Evolutionary conservation across 371 early-diverging fungal genomes (phyloP).

Genomic region (Mortierella sp.): DNA sequence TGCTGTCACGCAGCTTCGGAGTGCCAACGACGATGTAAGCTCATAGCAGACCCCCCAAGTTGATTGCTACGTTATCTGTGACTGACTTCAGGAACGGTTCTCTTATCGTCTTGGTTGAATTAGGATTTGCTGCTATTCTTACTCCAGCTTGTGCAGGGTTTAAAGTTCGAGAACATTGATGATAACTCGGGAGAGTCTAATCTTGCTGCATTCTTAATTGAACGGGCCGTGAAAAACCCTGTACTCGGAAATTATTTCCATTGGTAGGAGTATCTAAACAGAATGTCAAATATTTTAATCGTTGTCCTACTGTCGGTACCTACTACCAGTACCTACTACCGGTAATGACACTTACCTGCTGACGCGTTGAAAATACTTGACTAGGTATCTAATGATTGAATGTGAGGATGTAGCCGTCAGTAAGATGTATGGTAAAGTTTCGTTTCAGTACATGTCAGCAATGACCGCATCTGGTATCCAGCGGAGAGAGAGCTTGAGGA

Average conservation of each 20-base stretch:
- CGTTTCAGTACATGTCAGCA: slow-evolving; percentile 81
- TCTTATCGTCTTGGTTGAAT: neutral
- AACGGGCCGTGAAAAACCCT: slow-evolving; percentile 83
- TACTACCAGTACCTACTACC: no score
- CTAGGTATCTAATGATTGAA: slow-evolving; percentile 94
- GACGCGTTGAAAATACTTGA: neutral
- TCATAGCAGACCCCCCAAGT: neutral
- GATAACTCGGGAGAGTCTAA: slow-evolving; percentile 72
- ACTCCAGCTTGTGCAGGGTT: slow-evolving; percentile 97
- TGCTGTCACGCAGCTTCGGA: slow-evolving; percentile 90
- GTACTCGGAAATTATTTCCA: slow-evolving; percentile 91
- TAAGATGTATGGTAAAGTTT: slow-evolving; percentile 89
- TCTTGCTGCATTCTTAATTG: slow-evolving; percentile 89
- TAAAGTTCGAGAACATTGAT: slow-evolving; percentile 87
- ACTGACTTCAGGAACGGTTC: neutral
- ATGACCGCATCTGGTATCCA: slow-evolving; percentile 77
- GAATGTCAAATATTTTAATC: neutral
- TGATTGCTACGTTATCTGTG: neutral
- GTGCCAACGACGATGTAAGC: slow-evolving; percentile 93
- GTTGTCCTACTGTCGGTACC: neutral
- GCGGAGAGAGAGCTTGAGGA: slow-evolving; percentile 78
- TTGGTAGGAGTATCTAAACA: slow-evolving; percentile 72
- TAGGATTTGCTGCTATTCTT: slow-evolving; percentile 92
- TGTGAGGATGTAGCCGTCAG: slow-evolving; percentile 74
- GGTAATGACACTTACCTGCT: neutral